A percentile compares a stretch with the other conserved stretches of the same genome.
Evolutionary conservation across 768 basidiomycete genomes (phyloP).

Genomic region (Trametes cingulata): DNA sequence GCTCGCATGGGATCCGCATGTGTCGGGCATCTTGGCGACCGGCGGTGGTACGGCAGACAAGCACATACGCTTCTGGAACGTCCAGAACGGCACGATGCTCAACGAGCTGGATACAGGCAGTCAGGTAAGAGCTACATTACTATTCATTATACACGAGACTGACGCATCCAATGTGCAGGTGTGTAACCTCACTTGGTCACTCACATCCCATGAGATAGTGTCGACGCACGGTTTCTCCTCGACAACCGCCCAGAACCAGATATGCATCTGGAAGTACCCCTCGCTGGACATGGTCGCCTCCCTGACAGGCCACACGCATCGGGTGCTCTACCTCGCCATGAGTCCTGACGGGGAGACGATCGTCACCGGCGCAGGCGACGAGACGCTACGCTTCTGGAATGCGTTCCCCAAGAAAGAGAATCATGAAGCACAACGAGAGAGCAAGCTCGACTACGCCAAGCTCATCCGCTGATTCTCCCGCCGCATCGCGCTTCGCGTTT

Average conservation of each 20-base stretch:
- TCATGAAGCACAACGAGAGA: slow-evolving; percentile 38
- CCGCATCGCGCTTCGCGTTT: background rate
- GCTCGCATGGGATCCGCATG: slow-evolving; percentile 97
- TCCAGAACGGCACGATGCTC: slow-evolving; percentile 79
- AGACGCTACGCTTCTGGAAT: slow-evolving; percentile 97
- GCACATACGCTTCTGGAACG: slow-evolving; percentile 98
- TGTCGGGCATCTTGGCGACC: slow-evolving; percentile 85
- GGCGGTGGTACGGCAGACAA: slow-evolving; percentile 99
- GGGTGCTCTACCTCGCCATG: slow-evolving; percentile 97
- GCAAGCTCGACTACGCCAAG: slow-evolving; percentile 47
- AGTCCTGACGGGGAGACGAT: slow-evolving; percentile 97
- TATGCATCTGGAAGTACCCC: slow-evolving; percentile 95
- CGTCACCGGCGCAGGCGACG: slow-evolving; percentile 97
- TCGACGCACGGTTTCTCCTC: slow-evolving; percentile 97
- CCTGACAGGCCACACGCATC: slow-evolving; percentile 90
- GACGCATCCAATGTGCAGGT: slow-evolving; percentile 52
- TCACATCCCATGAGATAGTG: slow-evolving; percentile 94
- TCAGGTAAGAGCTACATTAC: slow-evolving; percentile 55
- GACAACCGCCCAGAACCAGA: slow-evolving; percentile 93
- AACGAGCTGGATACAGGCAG: slow-evolving; percentile 92
- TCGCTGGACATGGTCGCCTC: slow-evolving; percentile 92
- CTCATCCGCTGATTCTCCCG: slow-evolving; percentile 34
- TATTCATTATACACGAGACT: background rate
- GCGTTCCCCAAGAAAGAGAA: slow-evolving; percentile 82
- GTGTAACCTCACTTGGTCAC: slow-evolving; percentile 96